Conservation (phyloP, 352 stramenopile genomes). For the Phytophthora colocasiae region DNA sequence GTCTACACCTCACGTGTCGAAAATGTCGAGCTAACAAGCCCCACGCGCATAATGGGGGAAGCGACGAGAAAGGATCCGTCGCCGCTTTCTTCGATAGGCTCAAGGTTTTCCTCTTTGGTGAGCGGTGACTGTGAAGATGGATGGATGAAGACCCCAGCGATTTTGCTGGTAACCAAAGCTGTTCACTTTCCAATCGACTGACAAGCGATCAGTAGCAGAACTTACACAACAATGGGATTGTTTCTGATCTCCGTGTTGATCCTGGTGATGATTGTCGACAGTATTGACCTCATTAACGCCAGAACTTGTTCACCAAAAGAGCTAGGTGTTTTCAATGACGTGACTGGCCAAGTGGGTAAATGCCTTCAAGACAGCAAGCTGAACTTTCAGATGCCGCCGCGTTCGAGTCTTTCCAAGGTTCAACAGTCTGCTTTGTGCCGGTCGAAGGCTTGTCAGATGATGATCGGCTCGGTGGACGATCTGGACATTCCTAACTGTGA, state of each 20-base stretch:
- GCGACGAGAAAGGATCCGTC: constrained; percentile 28
- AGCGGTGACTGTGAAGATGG: constrained; percentile 21
- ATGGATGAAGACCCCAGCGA: constrained; percentile 26
- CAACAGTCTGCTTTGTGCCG: constrained; percentile 51
- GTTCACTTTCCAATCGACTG: constrained; percentile 32
- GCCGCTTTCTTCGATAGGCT: constrained; percentile 54
- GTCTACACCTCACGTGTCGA: constrained; percentile 72
- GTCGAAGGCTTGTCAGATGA: constrained; percentile 49
- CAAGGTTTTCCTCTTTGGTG: constrained; percentile 45
- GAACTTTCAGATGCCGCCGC: constrained; percentile 50
- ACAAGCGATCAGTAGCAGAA: constrained; percentile 22
- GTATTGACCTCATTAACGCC: constrained; percentile 1
- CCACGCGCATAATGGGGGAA: constrained; percentile 29
- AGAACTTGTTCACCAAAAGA: constrained; percentile 47
- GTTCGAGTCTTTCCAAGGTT: constrained; percentile 28
- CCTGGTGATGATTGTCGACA: constrained; percentile 17
- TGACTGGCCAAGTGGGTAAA: constrained; percentile 42
- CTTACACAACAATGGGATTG: constrained; percentile 20
- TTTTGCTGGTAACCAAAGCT: not conserved
- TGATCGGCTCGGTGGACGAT: constrained; percentile 68
- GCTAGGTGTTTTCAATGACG: constrained; percentile 55
- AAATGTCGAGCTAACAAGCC: constrained; percentile 43
- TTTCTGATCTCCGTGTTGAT: constrained; percentile 13
- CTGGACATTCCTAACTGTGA: constrained; percentile 65
- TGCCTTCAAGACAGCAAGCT: constrained; percentile 51